Conservation (phyloP, 306 rosid genomes). For the Cucurbita pepo region DNA sequence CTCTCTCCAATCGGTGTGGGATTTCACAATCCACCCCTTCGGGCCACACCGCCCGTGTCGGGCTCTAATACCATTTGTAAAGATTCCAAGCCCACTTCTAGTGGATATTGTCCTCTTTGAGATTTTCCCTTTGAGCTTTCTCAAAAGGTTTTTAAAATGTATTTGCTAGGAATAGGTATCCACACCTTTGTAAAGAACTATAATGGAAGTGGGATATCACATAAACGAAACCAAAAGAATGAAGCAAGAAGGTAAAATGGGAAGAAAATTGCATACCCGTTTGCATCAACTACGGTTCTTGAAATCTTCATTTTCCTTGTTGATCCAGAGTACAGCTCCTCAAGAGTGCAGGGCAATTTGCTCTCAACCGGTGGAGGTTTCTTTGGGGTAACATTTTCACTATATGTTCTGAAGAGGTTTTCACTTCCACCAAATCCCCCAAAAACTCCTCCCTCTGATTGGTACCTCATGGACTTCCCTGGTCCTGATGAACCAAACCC, state of each 20-base stretch:
- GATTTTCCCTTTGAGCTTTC: no score
- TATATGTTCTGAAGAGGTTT: slow-evolving; percentile 32
- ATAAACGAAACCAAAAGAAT: no score
- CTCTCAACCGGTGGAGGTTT: slow-evolving; percentile 75
- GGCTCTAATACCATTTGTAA: no score
- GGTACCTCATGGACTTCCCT: slow-evolving; percentile 59
- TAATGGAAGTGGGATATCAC: no score
- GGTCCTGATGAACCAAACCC: slow-evolving; percentile 66
- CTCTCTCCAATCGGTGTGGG: no score
- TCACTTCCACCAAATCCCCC: slow-evolving; percentile 50
- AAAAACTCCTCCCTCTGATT: slow-evolving; percentile 43
- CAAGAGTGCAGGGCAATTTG: slow-evolving; percentile 73
- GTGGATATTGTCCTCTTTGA: no score
- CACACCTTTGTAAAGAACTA: no score
- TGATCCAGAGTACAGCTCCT: slow-evolving; percentile 73
- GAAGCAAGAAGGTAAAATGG: not conserved
- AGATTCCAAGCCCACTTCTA: no score
- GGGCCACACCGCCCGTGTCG: no score
- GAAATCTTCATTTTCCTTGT: slow-evolving; percentile 98
- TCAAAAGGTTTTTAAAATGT: no score
- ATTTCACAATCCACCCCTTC: no score
- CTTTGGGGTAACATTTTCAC: slow-evolving; percentile 41
- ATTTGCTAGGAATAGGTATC: no score
- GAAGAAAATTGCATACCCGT: slow-evolving; percentile 33
- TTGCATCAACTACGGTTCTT: slow-evolving; percentile 39